Evolutionary conservation across 495 filamentous ascomycete species (phyloP), one percentile per base, ranked within the genome.

Genomic region (Neurospora sp.): DNA sequence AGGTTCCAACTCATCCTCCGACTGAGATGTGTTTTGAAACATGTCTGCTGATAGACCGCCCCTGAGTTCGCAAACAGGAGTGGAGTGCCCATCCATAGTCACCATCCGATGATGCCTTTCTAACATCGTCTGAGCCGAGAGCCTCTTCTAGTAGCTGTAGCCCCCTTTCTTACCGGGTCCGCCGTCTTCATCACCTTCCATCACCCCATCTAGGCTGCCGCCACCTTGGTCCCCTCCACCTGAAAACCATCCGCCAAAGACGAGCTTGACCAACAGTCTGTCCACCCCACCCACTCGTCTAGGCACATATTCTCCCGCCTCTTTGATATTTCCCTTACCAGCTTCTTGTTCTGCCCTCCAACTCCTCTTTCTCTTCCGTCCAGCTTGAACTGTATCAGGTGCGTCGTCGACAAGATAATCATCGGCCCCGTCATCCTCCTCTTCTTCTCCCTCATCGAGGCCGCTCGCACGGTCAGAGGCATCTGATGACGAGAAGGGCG

Each of bases 251-350:
- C 79, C 81, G 69, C 82, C 83, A 81, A 92, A 93, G 82, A 95
- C 93, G 75, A 96, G 81, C 81, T 94, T 94, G 91, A 96, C 93
- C 61, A 96, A 79, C 78, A 96, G 82, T 73, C 91, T 82, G 83
- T 95, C 92, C 53, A 96, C 88, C 8, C 92, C 91, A 4, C 89
- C 90, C 11, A 89, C 86, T 70, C 89, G 87, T 73, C 88, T 86
- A 22, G 91, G 90, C 73, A 88, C 85, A 80, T 89, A 93, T 39
- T 74, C 71, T 10, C 73, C 78, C 7, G 44, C 71, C 65, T 71
- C 76, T 70, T 61, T 65, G 22, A 74, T 39, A 18, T 44, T 39
- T 27, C 46, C 70, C 74, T 72, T 75, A 3, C 65, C 76, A 11
- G 14, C 44, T 35, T 75, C 76, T 35, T 59, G 20, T 27, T 35